Evolutionary conservation across 2,329 filamentous ascomycete species (phyloP), one percentile per base, ranked within the genome.

Genomic region (Aspergillus bombycis): DNA sequence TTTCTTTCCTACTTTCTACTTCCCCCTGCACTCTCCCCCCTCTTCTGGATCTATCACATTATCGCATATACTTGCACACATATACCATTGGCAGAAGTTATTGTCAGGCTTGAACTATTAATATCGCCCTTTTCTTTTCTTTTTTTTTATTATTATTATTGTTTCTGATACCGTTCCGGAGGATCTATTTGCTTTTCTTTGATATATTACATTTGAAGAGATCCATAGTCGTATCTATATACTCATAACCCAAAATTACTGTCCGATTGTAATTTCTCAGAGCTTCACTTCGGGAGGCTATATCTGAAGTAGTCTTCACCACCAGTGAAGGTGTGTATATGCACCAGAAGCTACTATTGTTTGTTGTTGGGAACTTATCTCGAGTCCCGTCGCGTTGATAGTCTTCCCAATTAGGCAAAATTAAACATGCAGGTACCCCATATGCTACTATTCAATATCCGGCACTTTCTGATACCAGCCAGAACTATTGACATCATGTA

Each of bases 61-160:
- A 8, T 30, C 19, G 28, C 19, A 52, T 32, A 52, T 12, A 52
- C 11, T 10, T 50, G 45, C 23, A 45, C n/a, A 45, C 23, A 14
- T 3, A 46, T 23, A 30, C 48, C 28, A 52, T 32, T 28, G 3
- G n/a, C n/a, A n/a, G 2, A 52, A 19, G 8, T 5, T 9, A 21
- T 52, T 8, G 1, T 50, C 10, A 28, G 26, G 28, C 45, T 48
- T 28, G 5, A n/a, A 34, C 19, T 52, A 52, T 52, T 57, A 60
- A 63, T 67, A 65, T 64, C 63, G 46, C 23, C 14, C 36, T 16
- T 50, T 1, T 2, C 8, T 38, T 38, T 38, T n/a, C n/a, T n/a
- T n/a, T n/a, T n/a, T n/a, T n/a, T n/a, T n/a, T n/a, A n/a, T n/a
- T n/a, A n/a, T n/a, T n/a, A n/a, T n/a, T n/a, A n/a, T n/a, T n/a